These are phyloP conservation scores for Ceriops zippeliana DNA, from an alignment of 345 rosid species.

Conservation along the genomic window DNA sequence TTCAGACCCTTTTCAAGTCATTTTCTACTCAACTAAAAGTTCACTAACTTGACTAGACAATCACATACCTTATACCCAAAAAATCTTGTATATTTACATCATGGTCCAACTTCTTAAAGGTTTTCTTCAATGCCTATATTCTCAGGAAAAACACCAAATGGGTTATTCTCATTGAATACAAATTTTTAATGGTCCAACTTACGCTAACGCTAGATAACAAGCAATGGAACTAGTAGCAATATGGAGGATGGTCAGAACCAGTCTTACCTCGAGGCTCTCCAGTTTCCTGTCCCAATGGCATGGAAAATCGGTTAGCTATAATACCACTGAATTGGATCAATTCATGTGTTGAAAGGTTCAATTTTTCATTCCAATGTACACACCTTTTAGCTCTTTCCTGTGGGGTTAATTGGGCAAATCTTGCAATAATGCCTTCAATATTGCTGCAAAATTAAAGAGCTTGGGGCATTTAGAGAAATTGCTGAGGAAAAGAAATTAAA, in stretches of 20 bases:
- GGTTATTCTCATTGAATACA: conserved; percentile 14
- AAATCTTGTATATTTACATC: conserved; percentile 81
- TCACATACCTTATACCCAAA: conserved; percentile 61
- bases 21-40: conserved; percentile 7
- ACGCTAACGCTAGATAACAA: conserved; percentile 16
- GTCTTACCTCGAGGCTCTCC: conserved; percentile 91
- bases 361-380: background rate
- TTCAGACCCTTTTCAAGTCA: conserved; percentile 23
- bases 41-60: conserved; percentile 12
- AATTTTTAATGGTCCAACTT: background rate
- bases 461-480: background rate
- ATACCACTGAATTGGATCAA: conserved; percentile 17
- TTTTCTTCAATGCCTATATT: conserved; percentile 74
- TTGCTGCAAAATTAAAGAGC: conserved; percentile 39
- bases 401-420: conserved; percentile 67
- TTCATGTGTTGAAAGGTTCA: conserved; percentile 1
- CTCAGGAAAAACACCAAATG: conserved; percentile 27
- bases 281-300: conserved; percentile 62
- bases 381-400: conserved; percentile 93
- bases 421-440: conserved; percentile 75
- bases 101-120: conserved; percentile 89
- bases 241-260: conserved; percentile 9
- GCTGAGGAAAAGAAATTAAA: background rate
- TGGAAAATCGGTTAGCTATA: conserved; percentile 15
- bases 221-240: conserved; percentile 5